Base-by-base conservation (phyloP, 495 filamentous ascomycete species). In the Neurospora tetraspora region DNA sequence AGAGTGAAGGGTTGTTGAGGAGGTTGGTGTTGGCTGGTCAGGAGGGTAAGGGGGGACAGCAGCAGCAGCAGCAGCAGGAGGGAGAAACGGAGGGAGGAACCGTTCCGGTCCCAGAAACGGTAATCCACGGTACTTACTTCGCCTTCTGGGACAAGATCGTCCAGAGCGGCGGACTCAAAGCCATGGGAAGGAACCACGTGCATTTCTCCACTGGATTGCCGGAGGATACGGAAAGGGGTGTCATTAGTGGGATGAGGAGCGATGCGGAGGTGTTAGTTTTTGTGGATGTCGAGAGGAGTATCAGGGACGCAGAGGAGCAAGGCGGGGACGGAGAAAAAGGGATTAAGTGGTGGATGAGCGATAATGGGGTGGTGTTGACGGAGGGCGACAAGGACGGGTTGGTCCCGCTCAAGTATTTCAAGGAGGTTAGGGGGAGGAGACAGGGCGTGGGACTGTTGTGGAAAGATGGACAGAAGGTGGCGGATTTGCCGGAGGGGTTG, bases 81-180 rank as follows among this genome's bases (percentile, higher is more conserved):
- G n/a, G n/a, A n/a, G n/a, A n/a, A n/a, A n/a, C n/a, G n/a, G n/a
- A n/a, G n/a, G n/a, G n/a, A n/a, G n/a, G n/a, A n/a, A n/a, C n/a
- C n/a, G n/a, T n/a, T n/a, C n/a, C n/a, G n/a, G n/a, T n/a, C 8
- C 93, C 94, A 0, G 81, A 81, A 0, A 81, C 84, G 0, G 92
- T 93, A 1, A 88, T 98, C 2, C 96, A 99, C 79, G 96, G 96
- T 38, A 98, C 96, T 0, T 94, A 91, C 78, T 90, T 93, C 73
- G 84, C 85, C 1, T 88, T 89, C 61, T 98, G 94, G 90, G 85
- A 86, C 18, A 69, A 82, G 9, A 98, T 99, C 73, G 74, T 93
- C 16, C 82, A 81, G 1, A 86, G 86, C 0, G 94, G 94, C 6
- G 93, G 94, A 2, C 79, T 99, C 73, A 91, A 88, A 70, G 86